These are phyloP conservation scores for Apiospora rasikravindrae DNA, from an alignment of 2,329 filamentous ascomycete species.

Conservation along the genomic window DNA sequence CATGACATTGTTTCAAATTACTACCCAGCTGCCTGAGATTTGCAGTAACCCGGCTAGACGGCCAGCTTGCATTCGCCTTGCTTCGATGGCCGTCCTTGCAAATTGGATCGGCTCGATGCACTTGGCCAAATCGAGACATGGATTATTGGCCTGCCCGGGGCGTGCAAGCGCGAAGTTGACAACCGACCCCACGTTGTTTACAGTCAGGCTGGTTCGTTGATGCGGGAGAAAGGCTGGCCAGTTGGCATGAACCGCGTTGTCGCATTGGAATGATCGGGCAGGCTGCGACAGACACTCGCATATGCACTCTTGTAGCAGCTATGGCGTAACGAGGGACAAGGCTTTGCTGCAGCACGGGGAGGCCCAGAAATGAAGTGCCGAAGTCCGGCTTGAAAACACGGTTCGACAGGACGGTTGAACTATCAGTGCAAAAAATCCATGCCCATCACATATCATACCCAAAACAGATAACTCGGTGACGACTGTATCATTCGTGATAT, in stretches of 20 bases:
- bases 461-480: not conserved
- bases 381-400: not conserved
- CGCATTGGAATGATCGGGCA: not conserved
- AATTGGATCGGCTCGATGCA: conserved; percentile 5
- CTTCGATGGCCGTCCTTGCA: not conserved
- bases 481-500: not conserved
- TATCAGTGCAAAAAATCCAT: not conserved
- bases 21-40: not conserved
- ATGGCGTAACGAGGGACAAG: not conserved
- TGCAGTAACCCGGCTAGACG: not conserved
- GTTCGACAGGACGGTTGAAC: not conserved
- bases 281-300: not conserved
- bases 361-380: not conserved
- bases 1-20: not conserved
- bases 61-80: not conserved
- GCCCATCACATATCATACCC: not conserved
- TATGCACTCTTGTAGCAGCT: conserved; percentile 11
- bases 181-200: not conserved
- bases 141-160: not conserved
- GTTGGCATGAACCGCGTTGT: not conserved
- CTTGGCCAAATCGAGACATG: not conserved
- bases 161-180: not conserved
- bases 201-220: not conserved
- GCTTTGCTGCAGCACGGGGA: not conserved
- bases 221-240: not conserved